Evolutionary conservation across 2,329 filamentous ascomycete genomes (phyloP), one percentile per base, ranked within the genome.

Genomic region (Sphaerulina populicola): DNA sequence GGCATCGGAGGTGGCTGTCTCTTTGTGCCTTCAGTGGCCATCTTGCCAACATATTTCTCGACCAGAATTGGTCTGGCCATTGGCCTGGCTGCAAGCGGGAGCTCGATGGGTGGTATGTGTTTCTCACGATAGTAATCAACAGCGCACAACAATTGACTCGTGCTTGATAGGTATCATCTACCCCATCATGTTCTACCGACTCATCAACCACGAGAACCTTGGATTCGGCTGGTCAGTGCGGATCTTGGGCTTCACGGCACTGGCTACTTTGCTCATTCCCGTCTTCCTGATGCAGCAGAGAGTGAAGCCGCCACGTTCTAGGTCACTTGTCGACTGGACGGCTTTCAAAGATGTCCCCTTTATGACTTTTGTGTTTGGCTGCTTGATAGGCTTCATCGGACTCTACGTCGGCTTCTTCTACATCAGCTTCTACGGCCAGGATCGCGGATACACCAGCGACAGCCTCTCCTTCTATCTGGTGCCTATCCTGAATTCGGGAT

Each of bases 31-130:
- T 68, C 64, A 12, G 68, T 76, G 1, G 72, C 72, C 4, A 74
- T 76, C 47, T 57, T 76, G 12, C 68, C 67, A 4, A 74, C 73
- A 0, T 77, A 76, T 58, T 77, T 76, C 60, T 68, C 61, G 27
- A 71, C 66, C 1, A 68, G 63, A 15, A 66, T 76, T 21, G 74
- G 72, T 5, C 64, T 69, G 0, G 72, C 70, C 0, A 70, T 74
- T 31, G 74, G 74, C 6, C 51, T 76, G 15, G 72, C 72, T 4
- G 72, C 73, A 2, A 64, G 68, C 12, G 74, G 74, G 0, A 71
- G 67, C 49, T 71, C 67, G 18, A 64, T 74, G 41, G 66, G 51
- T 7, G 35, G 53, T 42, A 36, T 21, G 45, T 18, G 8, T 15
- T 39, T 39, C 21, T 15, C n/a, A n/a, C 37, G 14, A 39, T 39